Evolutionary conservation across 1,284 basidiomycete genomes (phyloP), one percentile per base, ranked within the genome.

Genomic region (Peniophora sp.): DNA sequence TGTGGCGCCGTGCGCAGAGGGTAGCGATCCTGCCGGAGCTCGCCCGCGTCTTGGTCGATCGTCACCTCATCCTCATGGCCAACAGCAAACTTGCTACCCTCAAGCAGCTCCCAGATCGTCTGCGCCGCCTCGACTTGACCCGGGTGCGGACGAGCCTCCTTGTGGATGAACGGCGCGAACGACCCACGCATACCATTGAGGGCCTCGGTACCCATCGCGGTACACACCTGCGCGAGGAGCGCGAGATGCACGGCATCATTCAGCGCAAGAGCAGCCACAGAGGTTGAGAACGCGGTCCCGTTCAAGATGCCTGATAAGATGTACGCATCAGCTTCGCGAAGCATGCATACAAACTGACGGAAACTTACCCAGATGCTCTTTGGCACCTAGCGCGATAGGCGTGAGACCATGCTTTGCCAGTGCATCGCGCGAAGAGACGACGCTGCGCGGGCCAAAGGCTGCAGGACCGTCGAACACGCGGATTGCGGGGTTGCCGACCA

Each of bases 201-300:
- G 10, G 90, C 91, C 62, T 94, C 91, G 11, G 84, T 82, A 16
- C 89, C 89, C 75, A 94, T 79, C 1, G 92, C 90, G 0, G 92
- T 94, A 59, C 82, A 79, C 8, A 87, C 79, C 71, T 92, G 79
- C 10, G 84, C 75, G 22, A 93, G 73, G 24, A 90, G 65, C 2
- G 81, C 78, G 25, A 93, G 71, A 56, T 86, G 83, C 38, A 83
- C 77, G 3, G 89, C 81, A 51, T 91, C 88, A 61, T 85, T 78
- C 34, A 89, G 69, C 12, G 79, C 83, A 19, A 88, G 71, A 19
- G 81, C 71, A 3, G 77, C 80, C 19, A 87, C 75, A 3, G 65
- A 68, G 6, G 74, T 75, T 34, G 86, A 89, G 67, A 93, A 92
- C 1, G 91, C 89, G 1, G 90, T 92, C 46, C 89, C 89, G 64